Percentiles rank a stretch among this genome's conserved stretches.
These are phyloP conservation scores for Pseudopyrenochaeta lycopersici DNA, from an alignment of 2,329 filamentous ascomycete species.

Conservation along the genomic window DNA sequence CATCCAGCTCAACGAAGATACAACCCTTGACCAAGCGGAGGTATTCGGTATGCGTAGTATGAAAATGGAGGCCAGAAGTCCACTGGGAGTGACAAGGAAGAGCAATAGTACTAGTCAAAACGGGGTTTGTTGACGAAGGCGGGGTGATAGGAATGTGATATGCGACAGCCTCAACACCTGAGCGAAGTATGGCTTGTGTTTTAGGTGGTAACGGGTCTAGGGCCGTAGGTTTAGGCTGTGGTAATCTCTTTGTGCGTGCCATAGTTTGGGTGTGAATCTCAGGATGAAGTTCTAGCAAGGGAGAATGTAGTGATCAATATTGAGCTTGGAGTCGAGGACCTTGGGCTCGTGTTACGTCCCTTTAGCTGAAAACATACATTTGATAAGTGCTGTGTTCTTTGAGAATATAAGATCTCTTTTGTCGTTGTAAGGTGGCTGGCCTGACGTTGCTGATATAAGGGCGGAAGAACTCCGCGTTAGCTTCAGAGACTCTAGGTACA, in stretches of 20 bases:
- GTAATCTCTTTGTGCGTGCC: not conserved
- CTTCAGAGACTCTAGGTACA: not conserved
- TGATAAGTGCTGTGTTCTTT: too few relatives aligned
- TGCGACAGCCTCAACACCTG: conserved; percentile 26
- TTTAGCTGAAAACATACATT: not conserved
- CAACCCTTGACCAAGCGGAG: conserved; percentile 54
- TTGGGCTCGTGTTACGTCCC: not conserved
- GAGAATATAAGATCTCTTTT: not conserved
- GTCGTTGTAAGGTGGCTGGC: not conserved
- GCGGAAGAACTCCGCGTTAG: conserved; percentile 1
- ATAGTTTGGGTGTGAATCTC: not conserved
- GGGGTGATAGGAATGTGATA: conserved; percentile 50
- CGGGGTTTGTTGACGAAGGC: conserved; percentile 7
- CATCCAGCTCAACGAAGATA: conserved; percentile 36
- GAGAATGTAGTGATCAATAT: too few relatives aligned
- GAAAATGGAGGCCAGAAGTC: conserved; percentile 62
- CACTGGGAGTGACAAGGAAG: conserved; percentile 56
- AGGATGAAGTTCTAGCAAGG: too few relatives aligned
- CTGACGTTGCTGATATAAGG: not conserved
- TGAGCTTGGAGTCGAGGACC: not conserved
- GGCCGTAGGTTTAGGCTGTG: not conserved
- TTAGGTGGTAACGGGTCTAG: conserved; percentile 12
- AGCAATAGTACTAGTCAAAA: conserved; percentile 52
- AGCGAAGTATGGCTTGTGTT: conserved; percentile 23
- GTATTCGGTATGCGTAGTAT: conserved; percentile 58